Conservation (phyloP, 2,329 filamentous ascomycete genomes). For the Beauveria pseudobassiana region DNA sequence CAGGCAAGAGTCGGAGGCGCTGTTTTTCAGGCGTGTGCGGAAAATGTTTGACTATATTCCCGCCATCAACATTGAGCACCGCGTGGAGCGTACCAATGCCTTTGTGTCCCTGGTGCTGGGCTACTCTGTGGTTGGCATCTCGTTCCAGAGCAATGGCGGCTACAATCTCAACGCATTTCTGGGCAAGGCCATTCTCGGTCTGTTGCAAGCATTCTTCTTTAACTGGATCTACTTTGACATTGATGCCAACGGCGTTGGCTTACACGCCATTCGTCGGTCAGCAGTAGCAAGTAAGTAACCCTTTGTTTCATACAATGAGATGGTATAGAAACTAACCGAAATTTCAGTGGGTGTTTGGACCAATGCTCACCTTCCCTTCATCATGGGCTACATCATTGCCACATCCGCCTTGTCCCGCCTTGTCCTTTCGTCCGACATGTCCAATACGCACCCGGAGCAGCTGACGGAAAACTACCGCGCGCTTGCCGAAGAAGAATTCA, state of each 20-base stretch:
- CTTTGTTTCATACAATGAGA: too few relatives aligned
- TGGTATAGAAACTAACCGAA: neutral
- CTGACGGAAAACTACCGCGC: slow-evolving; percentile 43
- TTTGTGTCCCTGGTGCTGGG: slow-evolving; percentile 60
- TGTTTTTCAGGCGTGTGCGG: slow-evolving; percentile 20
- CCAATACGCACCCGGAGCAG: slow-evolving; percentile 37
- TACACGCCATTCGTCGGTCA: slow-evolving; percentile 53
- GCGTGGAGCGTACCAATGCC: slow-evolving; percentile 55
- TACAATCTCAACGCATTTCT: slow-evolving; percentile 48
- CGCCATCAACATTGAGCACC: slow-evolving; percentile 58
- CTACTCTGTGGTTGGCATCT: slow-evolving; percentile 53
- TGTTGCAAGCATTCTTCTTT: slow-evolving; percentile 50
- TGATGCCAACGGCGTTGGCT: slow-evolving; percentile 46
- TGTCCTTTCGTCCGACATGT: slow-evolving; percentile 49
- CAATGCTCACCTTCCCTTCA: slow-evolving; percentile 51
- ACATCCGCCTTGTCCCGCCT: slow-evolving; percentile 50
- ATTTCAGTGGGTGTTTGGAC: slow-evolving; percentile 43
- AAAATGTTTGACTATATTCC: slow-evolving; percentile 51
- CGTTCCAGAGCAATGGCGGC: slow-evolving; percentile 45
- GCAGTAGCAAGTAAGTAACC: slow-evolving; percentile 30
- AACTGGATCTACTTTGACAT: slow-evolving; percentile 61
- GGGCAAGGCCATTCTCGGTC: slow-evolving; percentile 53
- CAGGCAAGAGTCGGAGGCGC: slow-evolving; percentile 11
- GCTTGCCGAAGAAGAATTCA: slow-evolving; percentile 43
- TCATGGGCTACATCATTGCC: slow-evolving; percentile 55